Base-by-base conservation (phyloP, 2,329 filamentous ascomycete species). In the Penicillium freii region DNA sequence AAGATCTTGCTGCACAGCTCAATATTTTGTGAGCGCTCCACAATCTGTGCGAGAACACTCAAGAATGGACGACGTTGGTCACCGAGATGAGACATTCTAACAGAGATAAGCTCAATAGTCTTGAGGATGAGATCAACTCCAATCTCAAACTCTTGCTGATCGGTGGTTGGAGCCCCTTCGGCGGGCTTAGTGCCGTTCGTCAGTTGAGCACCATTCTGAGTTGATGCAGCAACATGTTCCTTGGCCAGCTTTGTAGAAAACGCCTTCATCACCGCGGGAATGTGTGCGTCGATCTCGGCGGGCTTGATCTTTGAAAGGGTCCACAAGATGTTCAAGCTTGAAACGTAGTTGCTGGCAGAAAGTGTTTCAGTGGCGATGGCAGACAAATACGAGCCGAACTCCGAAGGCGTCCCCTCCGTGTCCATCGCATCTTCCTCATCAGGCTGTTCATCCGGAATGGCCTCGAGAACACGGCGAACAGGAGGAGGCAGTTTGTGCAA, bases 21-120 rank as follows among this genome's bases (percentile, higher is more conserved):
- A 57, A 88, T 88, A 69, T 93, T 94, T 74, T 90, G 84, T 0
- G 94, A 97, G 71, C 96, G 94, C 74, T 99, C 94, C 3, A 99
- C 93, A 23, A 99, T 82, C 19, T 92, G 94, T 5, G 94, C 94
- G 34, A 99, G 80, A 4, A 97, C 93, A 70, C 92, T 97, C 1
- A 99, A 83, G 78, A 97, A 99, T 0, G 94, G 93, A 45, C 95
- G 83, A 43, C 94, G 84, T 70, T 93, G 91, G 65, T 99, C 94
- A 1, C 91, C 92, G 13, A 99, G 83, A 38, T 89, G 88, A 67
- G 94, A 92, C 87, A 99, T 97, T 43, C 94, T 87, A 62, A 92
- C 83, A 1, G 94, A 91, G 23, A 96, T 90, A 57, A 97, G 87
- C 68, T 97, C 92, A 60, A 99, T 92, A 10, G 92, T 91, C 77